Evolutionary conservation across 768 basidiomycete genomes (phyloP), one percentile per base, ranked within the genome.

Genomic region (Candolleomyces eurysporus): DNA sequence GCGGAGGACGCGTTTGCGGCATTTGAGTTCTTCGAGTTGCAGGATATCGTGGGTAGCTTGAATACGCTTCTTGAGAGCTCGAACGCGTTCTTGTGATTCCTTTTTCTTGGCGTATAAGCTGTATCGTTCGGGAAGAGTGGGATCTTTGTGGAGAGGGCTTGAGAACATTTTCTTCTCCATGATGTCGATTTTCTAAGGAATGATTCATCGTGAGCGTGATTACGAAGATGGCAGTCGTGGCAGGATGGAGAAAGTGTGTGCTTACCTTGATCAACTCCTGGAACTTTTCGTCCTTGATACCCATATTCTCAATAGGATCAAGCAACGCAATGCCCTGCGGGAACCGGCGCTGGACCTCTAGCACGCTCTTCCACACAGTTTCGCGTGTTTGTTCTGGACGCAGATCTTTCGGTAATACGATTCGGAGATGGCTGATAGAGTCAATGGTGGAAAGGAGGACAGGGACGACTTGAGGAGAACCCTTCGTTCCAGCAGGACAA

Each of bases 1-100:
- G 40, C 97, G 85, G 30, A 98, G 82, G 0, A 97, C 96, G 22
- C 96, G 92, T 75, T 98, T 98, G 60, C 97, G 83, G 66, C 87
- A 89, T 74, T 96, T 96, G 69, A 99, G 88, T 73, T 99, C 97
- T 72, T 98, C 97, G 56, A 98, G 83, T 72, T 98, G 96, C 46
- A 98, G 77, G 9, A 99, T 85, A 63, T 97, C 95, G 56, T 95
- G 89, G 0, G 96, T 96, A 0, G 91, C 84, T 64, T 91, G 89
- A 48, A 98, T 95, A 36, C 87, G 88, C 72, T 89, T 91, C 78
- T 91, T 96, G 45, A 96, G 78, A 21, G 83, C 78, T 9, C 92
- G 88, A 59, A 95, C 87, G 40, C 83, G 82, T 32, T 85, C 78
- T 65, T 88, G 87, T 46, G 82, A 77, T 31, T 86, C 82, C 67